phyloP scores from a whole-genome alignment of 2,329 filamentous ascomycete genomes.

The Anisogramma anomala region DNA sequence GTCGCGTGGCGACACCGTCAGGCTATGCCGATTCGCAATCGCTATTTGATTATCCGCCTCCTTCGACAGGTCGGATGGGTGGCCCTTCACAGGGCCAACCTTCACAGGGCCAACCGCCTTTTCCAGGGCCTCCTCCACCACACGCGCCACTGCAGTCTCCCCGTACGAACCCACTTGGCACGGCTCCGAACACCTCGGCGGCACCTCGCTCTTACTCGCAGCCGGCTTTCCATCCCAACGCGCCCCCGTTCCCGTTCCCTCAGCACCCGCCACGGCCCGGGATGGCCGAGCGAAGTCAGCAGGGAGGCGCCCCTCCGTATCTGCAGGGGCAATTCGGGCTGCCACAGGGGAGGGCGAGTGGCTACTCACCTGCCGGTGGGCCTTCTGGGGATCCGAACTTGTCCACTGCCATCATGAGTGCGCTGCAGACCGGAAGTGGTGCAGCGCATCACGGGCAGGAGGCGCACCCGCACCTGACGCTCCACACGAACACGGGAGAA shows the following conservation, averaged over 20 bases:
- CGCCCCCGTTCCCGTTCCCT: constrained; percentile 5
- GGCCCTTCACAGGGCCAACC: constrained; percentile 15
- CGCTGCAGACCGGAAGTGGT: constrained; percentile 9
- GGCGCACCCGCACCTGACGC: constrained; percentile 13
- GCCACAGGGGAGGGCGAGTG: constrained; percentile 5
- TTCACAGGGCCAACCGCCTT: constrained; percentile 17
- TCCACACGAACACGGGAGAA: constrained; percentile 22
- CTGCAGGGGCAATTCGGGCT: constrained; percentile 11
- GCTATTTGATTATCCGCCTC: constrained; percentile 18
- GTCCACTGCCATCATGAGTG: constrained; percentile 13
- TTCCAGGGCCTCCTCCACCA: constrained; percentile 14
- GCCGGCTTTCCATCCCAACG: constrained; percentile 10
- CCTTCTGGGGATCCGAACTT: constrained; percentile 8
- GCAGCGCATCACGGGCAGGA: constrained; percentile 9
- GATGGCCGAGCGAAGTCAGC: constrained; percentile 5
- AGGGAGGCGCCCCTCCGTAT: constrained; percentile 10
- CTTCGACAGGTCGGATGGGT: constrained; percentile 10
- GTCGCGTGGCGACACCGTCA: constrained; percentile 22
- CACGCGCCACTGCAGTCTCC: constrained; percentile 8
- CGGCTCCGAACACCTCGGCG: constrained; percentile 6
- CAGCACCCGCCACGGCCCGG: constrained; percentile 3
- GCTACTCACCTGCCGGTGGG: constrained; percentile 4
- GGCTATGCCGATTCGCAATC: constrained; percentile 22
- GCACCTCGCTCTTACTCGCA: constrained; percentile 16
- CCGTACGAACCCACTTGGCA: constrained; percentile 1